Conservation (phyloP, 2,329 filamentous ascomycete genomes). For the Xylariaceae sp. region DNA sequence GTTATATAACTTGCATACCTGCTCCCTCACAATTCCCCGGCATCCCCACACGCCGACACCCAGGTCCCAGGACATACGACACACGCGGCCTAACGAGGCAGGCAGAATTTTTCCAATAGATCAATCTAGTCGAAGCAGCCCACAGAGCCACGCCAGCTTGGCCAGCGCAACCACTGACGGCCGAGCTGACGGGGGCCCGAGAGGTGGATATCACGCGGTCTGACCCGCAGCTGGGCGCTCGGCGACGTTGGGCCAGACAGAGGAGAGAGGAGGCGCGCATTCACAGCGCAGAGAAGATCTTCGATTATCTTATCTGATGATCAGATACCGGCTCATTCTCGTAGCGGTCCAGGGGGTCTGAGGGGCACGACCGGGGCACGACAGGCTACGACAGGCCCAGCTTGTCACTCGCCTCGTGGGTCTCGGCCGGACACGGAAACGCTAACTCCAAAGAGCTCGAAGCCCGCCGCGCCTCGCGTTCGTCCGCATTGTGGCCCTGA, state of each 20-base stretch:
- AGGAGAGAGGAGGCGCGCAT: too few relatives aligned
- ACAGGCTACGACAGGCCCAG: background rate
- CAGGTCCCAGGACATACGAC: background rate
- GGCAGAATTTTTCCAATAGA: background rate
- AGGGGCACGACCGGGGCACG: too few relatives aligned
- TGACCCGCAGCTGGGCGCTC: conserved; percentile 2
- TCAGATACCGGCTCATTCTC: conserved; percentile 5
- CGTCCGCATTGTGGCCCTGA: background rate
- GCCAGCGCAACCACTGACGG: background rate
- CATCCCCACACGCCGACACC: background rate
- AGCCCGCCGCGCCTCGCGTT: background rate
- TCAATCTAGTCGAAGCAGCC: too few relatives aligned
- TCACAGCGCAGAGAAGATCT: conserved; percentile 1
- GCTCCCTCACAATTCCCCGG: background rate
- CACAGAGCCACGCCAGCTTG: too few relatives aligned
- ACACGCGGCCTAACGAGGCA: background rate
- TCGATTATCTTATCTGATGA: conserved; percentile 7
- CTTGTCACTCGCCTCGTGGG: background rate
- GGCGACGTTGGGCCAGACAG: conserved; percentile 1
- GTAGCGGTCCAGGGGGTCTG: too few relatives aligned
- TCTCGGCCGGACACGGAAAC: background rate
- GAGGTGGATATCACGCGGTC: background rate
- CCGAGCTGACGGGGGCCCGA: background rate
- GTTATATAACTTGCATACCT: background rate
- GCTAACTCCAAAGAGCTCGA: conserved; percentile 1